phyloP scores from a whole-genome alignment of 106 monocot genomes.

The Phalaenopsis aphrodite region DNA sequence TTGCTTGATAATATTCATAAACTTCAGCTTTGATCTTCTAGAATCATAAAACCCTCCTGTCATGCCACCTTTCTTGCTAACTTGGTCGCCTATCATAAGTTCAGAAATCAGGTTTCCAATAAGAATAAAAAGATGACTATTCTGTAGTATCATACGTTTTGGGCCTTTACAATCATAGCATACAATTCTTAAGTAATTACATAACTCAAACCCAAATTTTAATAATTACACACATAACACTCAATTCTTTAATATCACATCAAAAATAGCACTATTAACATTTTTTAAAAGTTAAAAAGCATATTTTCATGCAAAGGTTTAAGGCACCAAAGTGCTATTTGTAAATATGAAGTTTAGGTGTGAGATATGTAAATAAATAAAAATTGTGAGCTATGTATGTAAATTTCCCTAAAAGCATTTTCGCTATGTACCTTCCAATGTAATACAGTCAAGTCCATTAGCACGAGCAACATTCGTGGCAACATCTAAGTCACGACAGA shows the following conservation, averaged over 20 bases:
- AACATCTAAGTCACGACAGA: conserved; percentile 90
- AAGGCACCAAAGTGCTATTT: no score
- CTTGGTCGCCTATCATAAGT: conserved; percentile 74
- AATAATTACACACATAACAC: no score
- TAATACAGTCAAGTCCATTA: conserved; percentile 89
- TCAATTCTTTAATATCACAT: no score
- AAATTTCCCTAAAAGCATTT: not conserved
- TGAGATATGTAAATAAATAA: no score
- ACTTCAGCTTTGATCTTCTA: conserved; percentile 82
- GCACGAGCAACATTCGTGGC: conserved; percentile 80
- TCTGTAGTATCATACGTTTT: not conserved
- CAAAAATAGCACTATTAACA: no score
- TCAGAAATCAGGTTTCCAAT: conserved; percentile 3
- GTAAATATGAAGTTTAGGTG: no score
- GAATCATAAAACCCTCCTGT: conserved; percentile 98
- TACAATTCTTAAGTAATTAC: no score
- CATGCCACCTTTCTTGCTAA: conserved; percentile 99
- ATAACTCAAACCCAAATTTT: no score
- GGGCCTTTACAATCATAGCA: no score
- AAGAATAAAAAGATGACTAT: not conserved
- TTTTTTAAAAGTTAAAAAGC: no score
- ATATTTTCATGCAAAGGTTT: no score
- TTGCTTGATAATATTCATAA: conserved; percentile 70
- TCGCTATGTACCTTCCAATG: conserved; percentile 55
- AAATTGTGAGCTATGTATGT: no score